Evolutionary conservation across 2,329 filamentous ascomycete species (phyloP).

Genomic region (Pyrenophora seminiperda): DNA sequence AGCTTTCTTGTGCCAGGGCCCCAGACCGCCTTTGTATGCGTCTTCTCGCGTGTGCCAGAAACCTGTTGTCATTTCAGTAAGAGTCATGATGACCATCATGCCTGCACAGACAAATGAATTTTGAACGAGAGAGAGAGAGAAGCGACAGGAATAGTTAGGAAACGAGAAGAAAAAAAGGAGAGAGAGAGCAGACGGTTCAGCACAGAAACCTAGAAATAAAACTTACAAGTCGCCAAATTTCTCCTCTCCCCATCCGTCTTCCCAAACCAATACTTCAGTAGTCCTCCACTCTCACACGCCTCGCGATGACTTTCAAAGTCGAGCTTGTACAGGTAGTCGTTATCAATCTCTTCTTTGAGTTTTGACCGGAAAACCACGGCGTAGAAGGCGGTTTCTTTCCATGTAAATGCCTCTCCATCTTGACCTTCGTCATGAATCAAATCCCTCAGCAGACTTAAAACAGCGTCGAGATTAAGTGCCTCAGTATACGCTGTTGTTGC

Average conservation of each 20-base stretch:
- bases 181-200: too few relatives aligned
- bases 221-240: conserved; percentile 76
- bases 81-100: too few relatives aligned
- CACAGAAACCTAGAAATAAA: not conserved
- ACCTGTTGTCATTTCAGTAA: conserved; percentile 56
- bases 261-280: conserved; percentile 95
- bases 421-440: conserved; percentile 57
- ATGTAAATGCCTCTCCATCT: conserved; percentile 47
- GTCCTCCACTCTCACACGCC: conserved; percentile 76
- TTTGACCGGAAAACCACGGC: conserved; percentile 82
- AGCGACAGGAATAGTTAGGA: not conserved
- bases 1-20: conserved; percentile 63
- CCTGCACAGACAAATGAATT: too few relatives aligned
- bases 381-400: conserved; percentile 73
- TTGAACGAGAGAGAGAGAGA: not conserved
- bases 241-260: conserved; percentile 68
- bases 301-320: conserved; percentile 82
- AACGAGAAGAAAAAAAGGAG: too few relatives aligned
- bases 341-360: conserved; percentile 70
- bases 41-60: conserved; percentile 65
- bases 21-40: conserved; percentile 64
- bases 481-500: conserved; percentile 74
- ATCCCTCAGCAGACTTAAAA: conserved; percentile 63
- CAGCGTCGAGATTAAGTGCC: conserved; percentile 75
- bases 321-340: conserved; percentile 69